Conservation (phyloP, 148 eudicot genomes). For the Camellia sinensis region DNA sequence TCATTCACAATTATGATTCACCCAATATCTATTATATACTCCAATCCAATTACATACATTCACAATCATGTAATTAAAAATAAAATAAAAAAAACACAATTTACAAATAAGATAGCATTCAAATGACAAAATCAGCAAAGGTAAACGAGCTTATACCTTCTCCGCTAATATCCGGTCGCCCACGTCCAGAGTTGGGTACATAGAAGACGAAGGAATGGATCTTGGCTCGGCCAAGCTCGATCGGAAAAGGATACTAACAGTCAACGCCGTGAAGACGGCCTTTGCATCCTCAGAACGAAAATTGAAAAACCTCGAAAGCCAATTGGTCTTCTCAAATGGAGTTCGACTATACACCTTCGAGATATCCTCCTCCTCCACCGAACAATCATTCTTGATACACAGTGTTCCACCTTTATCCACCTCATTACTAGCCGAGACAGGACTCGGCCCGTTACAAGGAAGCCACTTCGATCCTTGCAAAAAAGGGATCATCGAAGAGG, state of each 20-base stretch:
- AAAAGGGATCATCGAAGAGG: conserved; percentile 51
- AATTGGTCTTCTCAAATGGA: conserved; percentile 24
- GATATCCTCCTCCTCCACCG: conserved; percentile 3
- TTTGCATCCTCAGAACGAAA: conserved; percentile 74
- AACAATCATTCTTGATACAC: conserved; percentile 7
- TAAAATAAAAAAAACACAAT: neutral
- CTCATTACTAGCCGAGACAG: conserved; percentile 18
- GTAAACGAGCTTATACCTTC: conserved; percentile 51
- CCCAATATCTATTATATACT: no score
- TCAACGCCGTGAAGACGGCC: conserved; percentile 76
- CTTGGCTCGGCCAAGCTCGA: conserved; percentile 81
- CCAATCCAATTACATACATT: neutral
- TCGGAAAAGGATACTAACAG: conserved; percentile 60
- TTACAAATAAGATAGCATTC: neutral
- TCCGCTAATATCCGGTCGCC: conserved; percentile 89
- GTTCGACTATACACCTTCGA: conserved; percentile 14
- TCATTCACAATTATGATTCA: neutral
- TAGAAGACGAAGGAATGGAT: conserved; percentile 79
- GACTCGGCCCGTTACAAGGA: conserved; percentile 51
- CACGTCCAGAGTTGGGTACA: conserved; percentile 76
- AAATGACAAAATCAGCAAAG: neutral
- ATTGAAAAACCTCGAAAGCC: conserved; percentile 50
- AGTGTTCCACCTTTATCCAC: conserved; percentile 48
- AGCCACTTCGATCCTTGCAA: conserved; percentile 62
- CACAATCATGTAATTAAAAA: neutral